Conservation (phyloP, 306 rosid genomes). For the Medicago lupulina region DNA sequence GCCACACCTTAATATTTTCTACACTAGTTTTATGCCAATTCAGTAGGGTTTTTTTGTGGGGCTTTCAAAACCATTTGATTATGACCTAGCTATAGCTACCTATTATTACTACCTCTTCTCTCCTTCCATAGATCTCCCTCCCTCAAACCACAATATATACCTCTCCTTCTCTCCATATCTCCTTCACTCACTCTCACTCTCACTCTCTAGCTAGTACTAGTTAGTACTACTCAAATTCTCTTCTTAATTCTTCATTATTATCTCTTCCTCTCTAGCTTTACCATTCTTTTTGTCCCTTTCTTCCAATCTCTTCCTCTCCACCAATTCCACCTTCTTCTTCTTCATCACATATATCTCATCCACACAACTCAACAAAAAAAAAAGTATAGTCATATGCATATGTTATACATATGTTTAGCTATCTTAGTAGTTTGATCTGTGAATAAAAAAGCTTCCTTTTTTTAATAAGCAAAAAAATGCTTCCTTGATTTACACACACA, state of each 20-base stretch:
- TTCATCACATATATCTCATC: background rate
- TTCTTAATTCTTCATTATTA: background rate
- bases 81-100: slow-evolving; percentile 48
- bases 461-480: too few relatives aligned
- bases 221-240: background rate
- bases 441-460: too few relatives aligned
- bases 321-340: slow-evolving; percentile 33
- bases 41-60: slow-evolving; percentile 60
- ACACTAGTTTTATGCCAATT: slow-evolving; percentile 60
- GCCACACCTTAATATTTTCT: slow-evolving; percentile 46
- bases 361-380: background rate
- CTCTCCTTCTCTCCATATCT: slow-evolving; percentile 4
- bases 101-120: background rate
- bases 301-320: slow-evolving; percentile 4
- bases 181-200: slow-evolving; percentile 36
- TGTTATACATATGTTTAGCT: background rate
- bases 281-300: slow-evolving; percentile 27
- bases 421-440: background rate
- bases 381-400: too few relatives aligned
- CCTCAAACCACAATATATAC: slow-evolving; percentile 44
- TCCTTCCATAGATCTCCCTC: slow-evolving; percentile 43
- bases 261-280: background rate
- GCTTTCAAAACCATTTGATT: slow-evolving; percentile 53
- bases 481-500: slow-evolving; percentile 4
- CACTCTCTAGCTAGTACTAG: slow-evolving; percentile 24